Evolutionary conservation across 139 green algal genomes (phyloP).

Genomic region (Chlorella sp.): DNA sequence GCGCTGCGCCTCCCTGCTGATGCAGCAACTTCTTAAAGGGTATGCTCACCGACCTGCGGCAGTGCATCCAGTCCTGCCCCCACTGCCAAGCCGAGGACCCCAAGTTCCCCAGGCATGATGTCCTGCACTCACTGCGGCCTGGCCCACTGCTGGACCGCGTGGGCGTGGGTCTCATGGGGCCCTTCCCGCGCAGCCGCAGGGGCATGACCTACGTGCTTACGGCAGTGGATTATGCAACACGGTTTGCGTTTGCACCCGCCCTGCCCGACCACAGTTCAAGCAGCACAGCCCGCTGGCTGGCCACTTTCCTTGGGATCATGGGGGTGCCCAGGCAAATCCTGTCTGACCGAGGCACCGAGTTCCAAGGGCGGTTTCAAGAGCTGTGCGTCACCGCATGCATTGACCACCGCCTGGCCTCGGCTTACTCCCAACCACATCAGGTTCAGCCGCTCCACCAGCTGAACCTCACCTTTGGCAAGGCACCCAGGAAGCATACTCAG

Average conservation of each 20-base stretch:
- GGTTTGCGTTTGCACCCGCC: neutral
- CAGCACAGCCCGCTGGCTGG: neutral
- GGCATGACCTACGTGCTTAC: neutral
- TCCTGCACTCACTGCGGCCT: neutral
- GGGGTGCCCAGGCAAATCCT: neutral
- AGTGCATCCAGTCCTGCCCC: neutral
- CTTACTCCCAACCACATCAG: no score
- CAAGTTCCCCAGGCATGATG: neutral
- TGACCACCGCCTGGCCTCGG: neutral
- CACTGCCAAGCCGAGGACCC: neutral
- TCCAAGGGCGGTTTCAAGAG: neutral
- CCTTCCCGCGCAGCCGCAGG: neutral
- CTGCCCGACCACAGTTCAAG: neutral
- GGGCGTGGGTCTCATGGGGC: neutral
- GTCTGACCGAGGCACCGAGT: neutral
- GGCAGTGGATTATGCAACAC: neutral
- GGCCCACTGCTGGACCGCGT: neutral
- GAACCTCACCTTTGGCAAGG: neutral
- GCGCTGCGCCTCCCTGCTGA: neutral
- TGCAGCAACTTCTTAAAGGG: neutral
- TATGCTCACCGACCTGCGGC: neutral
- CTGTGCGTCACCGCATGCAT: neutral
- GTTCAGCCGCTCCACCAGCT: neutral
- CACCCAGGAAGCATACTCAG: neutral
- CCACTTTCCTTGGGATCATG: neutral